These are phyloP conservation scores for Globisporangium rhizosaccharum DNA, from an alignment of 352 stramenopile genomes.

Conservation along the genomic window DNA sequence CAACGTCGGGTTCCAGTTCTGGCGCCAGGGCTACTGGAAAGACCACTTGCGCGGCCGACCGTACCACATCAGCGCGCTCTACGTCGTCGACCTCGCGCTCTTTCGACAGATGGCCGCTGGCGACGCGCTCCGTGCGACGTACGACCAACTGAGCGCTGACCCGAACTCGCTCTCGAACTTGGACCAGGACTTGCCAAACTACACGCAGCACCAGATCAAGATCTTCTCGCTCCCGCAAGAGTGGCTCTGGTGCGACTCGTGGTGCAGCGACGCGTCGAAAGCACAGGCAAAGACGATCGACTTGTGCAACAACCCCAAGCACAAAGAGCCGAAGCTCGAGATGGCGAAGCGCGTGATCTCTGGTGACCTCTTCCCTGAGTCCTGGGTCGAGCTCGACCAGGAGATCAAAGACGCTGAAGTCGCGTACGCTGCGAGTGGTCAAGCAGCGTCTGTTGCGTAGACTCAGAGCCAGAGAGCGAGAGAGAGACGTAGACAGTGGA, in stretches of 20 bases:
- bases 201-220: constrained; percentile 91
- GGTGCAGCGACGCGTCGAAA: constrained; percentile 99
- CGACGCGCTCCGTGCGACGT: constrained; percentile 94
- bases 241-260: constrained; percentile 99
- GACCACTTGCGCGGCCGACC: constrained; percentile 94
- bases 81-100: constrained; percentile 97
- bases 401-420: constrained; percentile 88
- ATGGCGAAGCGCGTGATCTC: constrained; percentile 99
- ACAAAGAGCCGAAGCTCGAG: constrained; percentile 99
- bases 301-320: constrained; percentile 99
- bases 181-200: constrained; percentile 99
- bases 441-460: neutral
- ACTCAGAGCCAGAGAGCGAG: neutral
- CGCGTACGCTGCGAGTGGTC: constrained; percentile 6
- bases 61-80: constrained; percentile 99
- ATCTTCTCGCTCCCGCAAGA: constrained; percentile 98
- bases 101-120: constrained; percentile 94
- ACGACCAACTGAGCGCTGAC: constrained; percentile 96
- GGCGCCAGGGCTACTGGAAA: constrained; percentile 98
- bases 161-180: constrained; percentile 98
- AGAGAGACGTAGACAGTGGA: neutral
- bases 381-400: constrained; percentile 97
- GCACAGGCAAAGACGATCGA: constrained; percentile 98
- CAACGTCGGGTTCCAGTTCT: constrained; percentile 99
- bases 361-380: constrained; percentile 96